Base-by-base conservation (phyloP, 2,329 filamentous ascomycete species). In the Penicillium hesseltinei region DNA sequence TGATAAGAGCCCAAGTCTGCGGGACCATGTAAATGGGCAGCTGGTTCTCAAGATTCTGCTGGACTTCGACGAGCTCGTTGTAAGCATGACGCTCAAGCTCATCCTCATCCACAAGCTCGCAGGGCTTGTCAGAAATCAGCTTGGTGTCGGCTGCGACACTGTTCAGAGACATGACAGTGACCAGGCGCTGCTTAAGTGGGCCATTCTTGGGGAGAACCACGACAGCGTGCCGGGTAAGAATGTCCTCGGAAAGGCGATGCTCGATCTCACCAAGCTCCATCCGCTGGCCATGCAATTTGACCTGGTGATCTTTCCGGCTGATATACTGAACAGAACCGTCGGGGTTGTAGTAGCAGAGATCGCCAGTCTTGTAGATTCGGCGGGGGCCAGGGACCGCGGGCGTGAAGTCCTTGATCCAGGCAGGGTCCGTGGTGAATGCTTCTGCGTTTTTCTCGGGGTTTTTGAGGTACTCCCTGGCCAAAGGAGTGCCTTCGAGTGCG, bases 211-310 rank as follows among this genome's bases (percentile, higher is more conserved):
- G 75, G 57, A 81, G 64, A 17, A 77, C 68, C 3, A 80, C 77
- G 47, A 80, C 71, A 4, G 72, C 73, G 57, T 78, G 72, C 35
- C 69, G 72, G 13, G 79, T 61, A 6, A 60, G 65, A n/a, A 56
- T 13, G 50, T 72, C 64, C n/a, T 68, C 69, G 33, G 67, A 61
- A 10, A 76, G 62, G n/a, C 73, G 70, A 58, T 71, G 69, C 45
- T 76, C 73, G 23, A 80, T 80, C 65, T 80, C 81, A 45, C 75
- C 79, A 45, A 86, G 79, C 72, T 86, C 89, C 62, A 88, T 83
- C 48, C 87, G 78, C 63, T 84, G 86, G 15, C 89, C 89, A 9
- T 81, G 77, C 13, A 89, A 71, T 69, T 90, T 89, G 58, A 88
- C 83, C 68, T 87, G 86, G 43, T 82, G 81, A 61, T 89, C 87